Percentiles rank a stretch among this genome's conserved stretches.
These are phyloP conservation scores for Colletotrichum filicis DNA, from an alignment of 2,329 filamentous ascomycete genomes.

Conservation along the genomic window DNA sequence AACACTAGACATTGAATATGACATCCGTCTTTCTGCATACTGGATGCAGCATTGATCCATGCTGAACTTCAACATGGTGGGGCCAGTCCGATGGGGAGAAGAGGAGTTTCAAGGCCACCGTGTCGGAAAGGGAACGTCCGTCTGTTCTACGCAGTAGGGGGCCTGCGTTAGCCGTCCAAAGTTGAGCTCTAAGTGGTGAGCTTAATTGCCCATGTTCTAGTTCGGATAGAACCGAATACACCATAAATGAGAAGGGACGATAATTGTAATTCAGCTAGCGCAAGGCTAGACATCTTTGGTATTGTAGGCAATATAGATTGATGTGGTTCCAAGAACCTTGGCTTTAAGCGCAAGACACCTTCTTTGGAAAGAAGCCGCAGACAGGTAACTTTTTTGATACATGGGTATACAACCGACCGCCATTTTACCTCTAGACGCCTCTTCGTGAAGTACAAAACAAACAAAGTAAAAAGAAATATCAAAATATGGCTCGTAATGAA, in stretches of 20 bases:
- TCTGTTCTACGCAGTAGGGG: background rate
- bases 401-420: constrained; percentile 20
- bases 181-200: background rate
- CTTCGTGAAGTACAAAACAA: background rate
- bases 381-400: constrained; percentile 24
- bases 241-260: background rate
- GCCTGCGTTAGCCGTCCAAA: background rate
- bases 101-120: background rate
- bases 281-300: background rate
- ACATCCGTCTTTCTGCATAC: background rate
- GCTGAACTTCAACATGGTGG: background rate
- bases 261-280: background rate
- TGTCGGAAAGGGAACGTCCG: background rate
- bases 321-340: constrained; percentile 1
- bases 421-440: constrained; percentile 17
- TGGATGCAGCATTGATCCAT: background rate
- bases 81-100: background rate
- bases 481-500: background rate
- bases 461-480: background rate
- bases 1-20: background rate
- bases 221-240: background rate
- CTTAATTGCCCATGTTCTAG: background rate
- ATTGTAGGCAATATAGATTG: constrained; percentile 11
- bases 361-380: constrained; percentile 11
- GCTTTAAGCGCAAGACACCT: background rate